phyloP scores from a whole-genome alignment of 2,329 filamentous ascomycete species.

The Chaetomium sp. region DNA sequence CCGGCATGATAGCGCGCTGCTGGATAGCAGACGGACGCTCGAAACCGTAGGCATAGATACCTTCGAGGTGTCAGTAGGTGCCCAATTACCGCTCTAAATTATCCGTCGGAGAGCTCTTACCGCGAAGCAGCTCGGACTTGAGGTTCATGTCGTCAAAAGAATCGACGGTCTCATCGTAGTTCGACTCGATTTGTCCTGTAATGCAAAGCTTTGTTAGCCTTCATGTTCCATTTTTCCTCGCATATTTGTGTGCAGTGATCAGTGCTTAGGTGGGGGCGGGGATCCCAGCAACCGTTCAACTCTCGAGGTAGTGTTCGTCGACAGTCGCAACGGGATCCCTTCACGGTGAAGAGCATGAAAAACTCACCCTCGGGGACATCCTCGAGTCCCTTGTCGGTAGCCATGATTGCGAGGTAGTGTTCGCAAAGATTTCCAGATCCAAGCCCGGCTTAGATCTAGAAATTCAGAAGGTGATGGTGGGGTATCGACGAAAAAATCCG shows the following conservation, averaged over 20 bases:
- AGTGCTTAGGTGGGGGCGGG: conserved; percentile 9
- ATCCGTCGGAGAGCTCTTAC: conserved; percentile 49
- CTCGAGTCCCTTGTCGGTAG: conserved; percentile 97
- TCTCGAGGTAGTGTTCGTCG: background rate
- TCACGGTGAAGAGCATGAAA: background rate
- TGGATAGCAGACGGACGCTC: conserved; percentile 99
- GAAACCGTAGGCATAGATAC: conserved; percentile 99
- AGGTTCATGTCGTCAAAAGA: conserved; percentile 98
- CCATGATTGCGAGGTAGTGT: conserved; percentile 83
- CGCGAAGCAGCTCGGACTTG: conserved; percentile 95
- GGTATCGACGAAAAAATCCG: conserved; percentile 44
- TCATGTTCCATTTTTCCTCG: conserved; percentile 7
- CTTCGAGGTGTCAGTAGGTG: conserved; percentile 45
- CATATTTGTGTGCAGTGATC: conserved; percentile 7
- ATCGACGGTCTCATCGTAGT: conserved; percentile 99
- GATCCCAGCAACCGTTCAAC: conserved; percentile 18
- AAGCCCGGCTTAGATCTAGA: conserved; percentile 78
- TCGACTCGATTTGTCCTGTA: conserved; percentile 97
- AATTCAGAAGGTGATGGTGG: conserved; percentile 43
- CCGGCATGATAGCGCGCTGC: conserved; percentile 99
- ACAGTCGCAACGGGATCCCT: conserved; percentile 16
- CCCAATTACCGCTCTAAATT: conserved; percentile 25
- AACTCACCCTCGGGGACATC: conserved; percentile 91
- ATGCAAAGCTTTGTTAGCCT: conserved; percentile 28
- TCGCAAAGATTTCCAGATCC: conserved; percentile 66